A percentile compares a stretch with the other conserved stretches of the same genome.
phyloP scores from a whole-genome alignment of 768 basidiomycete species.

The Pholiota microspora region DNA sequence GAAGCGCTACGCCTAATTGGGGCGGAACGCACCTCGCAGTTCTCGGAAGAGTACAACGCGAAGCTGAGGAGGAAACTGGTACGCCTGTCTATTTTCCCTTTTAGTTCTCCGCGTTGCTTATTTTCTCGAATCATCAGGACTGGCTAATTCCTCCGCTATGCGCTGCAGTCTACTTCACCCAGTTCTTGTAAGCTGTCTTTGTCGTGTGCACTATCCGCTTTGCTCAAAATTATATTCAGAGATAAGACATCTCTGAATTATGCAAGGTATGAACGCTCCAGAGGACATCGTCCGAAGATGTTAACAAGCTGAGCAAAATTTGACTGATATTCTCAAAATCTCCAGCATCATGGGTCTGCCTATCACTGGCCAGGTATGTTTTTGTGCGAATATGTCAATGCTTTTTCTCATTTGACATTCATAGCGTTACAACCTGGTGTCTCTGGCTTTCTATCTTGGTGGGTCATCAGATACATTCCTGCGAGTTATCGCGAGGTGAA shows the following conservation, averaged over 20 bases:
- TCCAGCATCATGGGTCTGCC: constrained; percentile 64
- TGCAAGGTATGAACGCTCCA: constrained; percentile 43
- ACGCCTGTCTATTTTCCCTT: constrained; percentile 12
- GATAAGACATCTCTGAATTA: constrained; percentile 73
- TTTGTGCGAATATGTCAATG: neutral
- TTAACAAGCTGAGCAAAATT: neutral
- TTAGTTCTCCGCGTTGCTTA: neutral
- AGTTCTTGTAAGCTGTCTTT: constrained; percentile 47
- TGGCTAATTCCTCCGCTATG: constrained; percentile 25
- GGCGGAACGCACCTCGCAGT: constrained; percentile 43
- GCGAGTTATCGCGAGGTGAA: too few relatives aligned
- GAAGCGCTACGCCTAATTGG: constrained; percentile 64
- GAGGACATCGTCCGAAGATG: neutral
- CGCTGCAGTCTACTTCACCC: constrained; percentile 65
- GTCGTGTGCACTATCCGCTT: neutral
- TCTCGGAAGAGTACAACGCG: constrained; percentile 60
- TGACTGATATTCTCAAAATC: neutral
- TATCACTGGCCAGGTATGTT: constrained; percentile 52
- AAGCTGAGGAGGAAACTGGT: constrained; percentile 61
- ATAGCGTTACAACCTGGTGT: constrained; percentile 64
- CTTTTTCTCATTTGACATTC: neutral
- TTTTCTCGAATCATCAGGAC: constrained; percentile 15
- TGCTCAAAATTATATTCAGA: constrained; percentile 25
- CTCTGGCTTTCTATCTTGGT: constrained; percentile 65
- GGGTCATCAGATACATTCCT: constrained; percentile 4